Conservation (phyloP, 306 rosid species). For the Cucumis cinereus region DNA sequence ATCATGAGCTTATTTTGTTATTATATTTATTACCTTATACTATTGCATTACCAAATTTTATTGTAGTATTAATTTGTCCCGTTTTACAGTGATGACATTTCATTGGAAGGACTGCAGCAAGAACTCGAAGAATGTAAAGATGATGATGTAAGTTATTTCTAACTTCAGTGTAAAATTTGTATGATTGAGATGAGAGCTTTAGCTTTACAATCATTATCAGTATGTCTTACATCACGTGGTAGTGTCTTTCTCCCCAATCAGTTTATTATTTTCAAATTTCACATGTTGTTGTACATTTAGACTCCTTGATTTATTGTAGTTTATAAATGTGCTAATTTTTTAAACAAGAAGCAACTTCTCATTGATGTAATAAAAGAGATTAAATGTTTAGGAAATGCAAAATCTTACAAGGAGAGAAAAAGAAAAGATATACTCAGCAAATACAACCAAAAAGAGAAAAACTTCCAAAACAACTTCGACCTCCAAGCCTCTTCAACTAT, state of each 20-base stretch:
- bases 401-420: no score
- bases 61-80: background rate
- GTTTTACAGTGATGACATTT: conserved; percentile 55
- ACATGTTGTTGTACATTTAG: background rate
- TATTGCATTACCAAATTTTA: background rate
- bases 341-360: no score
- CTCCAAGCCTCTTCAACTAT: no score
- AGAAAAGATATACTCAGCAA: no score
- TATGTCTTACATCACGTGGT: background rate
- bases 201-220: background rate
- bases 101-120: conserved; percentile 83
- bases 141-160: conserved; percentile 45
- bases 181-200: background rate
- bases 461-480: no score
- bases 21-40: background rate
- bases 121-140: conserved; percentile 85
- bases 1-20: background rate
- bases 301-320: background rate
- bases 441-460: no score
- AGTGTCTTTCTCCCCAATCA: background rate
- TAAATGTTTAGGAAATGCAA: no score
- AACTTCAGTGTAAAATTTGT: background rate
- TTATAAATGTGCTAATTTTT: background rate
- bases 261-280: background rate
- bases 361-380: no score